Conservation (phyloP, 1,284 basidiomycete genomes). For the Trametes pubescens region DNA sequence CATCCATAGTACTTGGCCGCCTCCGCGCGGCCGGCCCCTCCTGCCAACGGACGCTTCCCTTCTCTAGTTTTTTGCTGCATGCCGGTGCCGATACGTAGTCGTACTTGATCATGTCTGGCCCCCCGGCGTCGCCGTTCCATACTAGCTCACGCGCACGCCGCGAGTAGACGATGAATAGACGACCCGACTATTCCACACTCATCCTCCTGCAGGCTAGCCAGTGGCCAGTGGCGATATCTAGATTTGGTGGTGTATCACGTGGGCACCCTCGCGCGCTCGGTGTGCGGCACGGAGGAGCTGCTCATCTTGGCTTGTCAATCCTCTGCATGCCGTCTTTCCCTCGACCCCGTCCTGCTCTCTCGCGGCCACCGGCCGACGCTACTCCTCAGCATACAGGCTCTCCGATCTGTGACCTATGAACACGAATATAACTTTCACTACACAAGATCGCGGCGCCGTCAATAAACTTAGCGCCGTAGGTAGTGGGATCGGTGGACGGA, state of each 20-base stretch:
- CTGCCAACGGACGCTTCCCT: conserved; percentile 9
- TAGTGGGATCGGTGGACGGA: conserved; percentile 5
- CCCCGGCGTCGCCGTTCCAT: not conserved
- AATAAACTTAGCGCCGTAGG: conserved; percentile 5
- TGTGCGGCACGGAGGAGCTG: conserved; percentile 13
- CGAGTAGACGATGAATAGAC: conserved; percentile 18
- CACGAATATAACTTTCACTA: not conserved
- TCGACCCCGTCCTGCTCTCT: not conserved
- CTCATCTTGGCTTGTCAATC: conserved; percentile 6
- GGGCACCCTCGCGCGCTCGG: conserved; percentile 2
- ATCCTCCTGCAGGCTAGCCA: not conserved
- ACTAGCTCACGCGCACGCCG: conserved; percentile 10
- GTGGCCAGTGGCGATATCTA: not conserved
- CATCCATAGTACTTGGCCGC: conserved; percentile 17
- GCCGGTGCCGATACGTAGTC: not conserved
- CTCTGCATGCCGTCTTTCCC: conserved; percentile 6
- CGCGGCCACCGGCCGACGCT: not conserved
- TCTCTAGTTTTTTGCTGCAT: conserved; percentile 2
- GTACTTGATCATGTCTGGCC: not conserved
- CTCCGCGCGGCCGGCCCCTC: conserved; percentile 3
- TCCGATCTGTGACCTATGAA: conserved; percentile 1
- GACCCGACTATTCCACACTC: not conserved
- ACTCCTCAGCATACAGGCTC: not conserved
- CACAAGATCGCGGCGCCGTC: conserved; percentile 2
- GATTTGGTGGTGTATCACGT: conserved; percentile 8